Evolutionary conservation across 257 asterid species (phyloP).

Genomic region (Nicotiana knightiana): DNA sequence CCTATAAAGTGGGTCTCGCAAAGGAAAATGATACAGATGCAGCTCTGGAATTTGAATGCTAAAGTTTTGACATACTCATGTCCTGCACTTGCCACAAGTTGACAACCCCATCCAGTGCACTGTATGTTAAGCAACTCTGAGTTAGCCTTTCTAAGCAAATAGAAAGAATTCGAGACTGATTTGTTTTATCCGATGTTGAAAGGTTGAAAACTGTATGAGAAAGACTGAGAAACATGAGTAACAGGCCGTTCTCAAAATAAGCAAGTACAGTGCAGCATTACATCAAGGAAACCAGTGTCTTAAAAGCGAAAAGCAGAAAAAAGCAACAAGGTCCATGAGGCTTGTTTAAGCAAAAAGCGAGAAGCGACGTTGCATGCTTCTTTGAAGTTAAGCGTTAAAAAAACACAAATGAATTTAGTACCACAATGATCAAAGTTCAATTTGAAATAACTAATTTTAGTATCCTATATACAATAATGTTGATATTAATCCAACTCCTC

Average conservation of each 20-base stretch:
- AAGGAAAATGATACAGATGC: not conserved
- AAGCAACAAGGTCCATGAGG: too few species aligned
- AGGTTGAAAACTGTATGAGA: not conserved
- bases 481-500: too few species aligned
- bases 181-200: not conserved
- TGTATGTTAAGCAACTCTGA: slow-evolving; percentile 30
- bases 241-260: not conserved
- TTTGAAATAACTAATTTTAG: too few species aligned
- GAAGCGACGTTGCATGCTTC: too few species aligned
- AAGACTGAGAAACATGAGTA: not conserved
- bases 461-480: too few species aligned
- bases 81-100: slow-evolving; percentile 65
- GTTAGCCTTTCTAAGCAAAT: slow-evolving; percentile 5
- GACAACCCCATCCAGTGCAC: slow-evolving; percentile 75
- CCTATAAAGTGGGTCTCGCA: not conserved
- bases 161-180: not conserved
- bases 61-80: slow-evolving; percentile 35
- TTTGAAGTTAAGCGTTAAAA: too few species aligned
- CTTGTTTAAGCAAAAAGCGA: too few species aligned
- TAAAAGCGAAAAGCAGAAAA: too few species aligned
- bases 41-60: slow-evolving; percentile 11
- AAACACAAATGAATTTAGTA: too few species aligned
- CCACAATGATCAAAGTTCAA: too few species aligned
- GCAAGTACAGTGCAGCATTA: not conserved
- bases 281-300: not conserved